Evolutionary conservation across 164 flowering plant genomes (phyloP), one percentile per base, ranked within the genome.

Genomic region (Tetrastigma voinierianum): DNA sequence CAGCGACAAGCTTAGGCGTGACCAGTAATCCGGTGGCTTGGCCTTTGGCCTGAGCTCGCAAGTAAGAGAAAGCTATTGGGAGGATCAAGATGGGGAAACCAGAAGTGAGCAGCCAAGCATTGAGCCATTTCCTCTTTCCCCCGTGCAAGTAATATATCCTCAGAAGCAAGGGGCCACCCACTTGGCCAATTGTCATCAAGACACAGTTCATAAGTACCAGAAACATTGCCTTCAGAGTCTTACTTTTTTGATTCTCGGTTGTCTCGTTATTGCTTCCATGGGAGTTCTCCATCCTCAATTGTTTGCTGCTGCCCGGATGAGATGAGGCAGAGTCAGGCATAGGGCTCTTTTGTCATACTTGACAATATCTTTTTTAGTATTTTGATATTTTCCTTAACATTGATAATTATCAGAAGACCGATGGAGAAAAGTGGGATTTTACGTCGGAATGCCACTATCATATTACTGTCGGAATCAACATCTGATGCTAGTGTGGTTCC

Each of bases 141-240:
- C 81, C 81, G 15, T 65, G 73, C 11, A 67, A 1, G 60, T 60
- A 77, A 61, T 77, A 73, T 64, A 74, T 62, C 14, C 75, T 60
- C 32, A 71, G 53, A 2, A 78, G 64, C 9, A 77, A 14, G 2
- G 75, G 77, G 1, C 75, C 71, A 9, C 68, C 69, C 15, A 63
- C 51, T 40, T 47, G 40, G 9, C 81, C 81, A 3, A 69, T 46
- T 21, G 46, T 60, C 45, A 73, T 59, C 52, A 70, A 21, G 16
- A 64, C 14, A 59, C 72, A 67, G 48, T 67, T 75, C 9, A 71
- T 9, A 0, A 71, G 19, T 5, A 75, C 8, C 18, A 57, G 12
- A 21, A 32, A 3, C 40, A 32, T 32, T 24, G 15, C 45, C 60
- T 57, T 57, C 60, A 57, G 24, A 19, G 18, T 14, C 45, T 3